A percentile compares a stretch with the other conserved stretches of the same genome.
phyloP scores from a whole-genome alignment of 306 rosid genomes.

The Canavalia gladiata region DNA sequence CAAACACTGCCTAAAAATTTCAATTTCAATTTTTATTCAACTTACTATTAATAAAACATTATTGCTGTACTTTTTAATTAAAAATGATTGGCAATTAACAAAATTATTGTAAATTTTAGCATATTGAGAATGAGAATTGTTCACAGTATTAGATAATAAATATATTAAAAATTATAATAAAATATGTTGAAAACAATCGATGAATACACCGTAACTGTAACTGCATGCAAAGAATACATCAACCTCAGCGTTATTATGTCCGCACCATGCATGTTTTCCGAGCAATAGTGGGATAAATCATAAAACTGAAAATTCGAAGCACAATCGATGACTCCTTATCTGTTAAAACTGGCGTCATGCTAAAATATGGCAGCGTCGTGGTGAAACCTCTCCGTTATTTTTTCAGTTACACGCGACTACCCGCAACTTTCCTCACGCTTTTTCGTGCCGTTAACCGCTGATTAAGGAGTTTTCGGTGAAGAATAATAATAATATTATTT shows the following conservation, averaged over 20 bases:
- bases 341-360: background rate
- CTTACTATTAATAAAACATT: no score
- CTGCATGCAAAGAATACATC: background rate
- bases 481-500: no score
- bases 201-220: background rate
- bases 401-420: background rate
- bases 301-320: background rate
- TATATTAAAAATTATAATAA: no score
- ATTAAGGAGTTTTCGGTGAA: background rate
- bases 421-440: constrained; percentile 39
- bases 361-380: constrained; percentile 25
- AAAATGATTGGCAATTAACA: no score
- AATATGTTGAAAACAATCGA: no score
- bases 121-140: no score
- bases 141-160: no score
- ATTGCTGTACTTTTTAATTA: no score
- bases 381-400: constrained; percentile 35
- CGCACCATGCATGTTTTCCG: background rate
- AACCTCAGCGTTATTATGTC: background rate
- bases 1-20: no score
- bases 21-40: no score
- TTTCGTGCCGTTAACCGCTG: background rate
- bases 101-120: no score
- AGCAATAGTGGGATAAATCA: background rate
- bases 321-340: constrained; percentile 1